phyloP scores from a whole-genome alignment of 169 alveolate genomes.

The Prorocentrum cordatum region DNA sequence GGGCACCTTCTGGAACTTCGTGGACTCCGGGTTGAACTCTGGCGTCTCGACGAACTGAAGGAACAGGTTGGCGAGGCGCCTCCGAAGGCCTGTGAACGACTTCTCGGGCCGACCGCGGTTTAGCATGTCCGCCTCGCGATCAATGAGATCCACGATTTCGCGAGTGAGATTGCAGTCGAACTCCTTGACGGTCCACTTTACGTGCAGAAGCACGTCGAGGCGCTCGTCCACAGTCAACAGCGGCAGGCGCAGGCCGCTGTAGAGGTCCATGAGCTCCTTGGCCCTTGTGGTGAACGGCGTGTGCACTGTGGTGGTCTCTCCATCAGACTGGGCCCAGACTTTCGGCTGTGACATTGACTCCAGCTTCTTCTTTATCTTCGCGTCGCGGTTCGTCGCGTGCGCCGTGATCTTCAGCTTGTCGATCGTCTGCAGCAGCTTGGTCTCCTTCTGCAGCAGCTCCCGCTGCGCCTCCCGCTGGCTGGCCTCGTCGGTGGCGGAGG shows the following conservation, averaged over 20 bases:
- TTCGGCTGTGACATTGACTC: conserved; percentile 82
- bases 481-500: conserved; percentile 16
- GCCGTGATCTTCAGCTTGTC: conserved; percentile 85
- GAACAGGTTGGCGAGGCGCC: conserved; percentile 82
- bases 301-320: conserved; percentile 84
- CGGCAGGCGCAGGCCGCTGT: conserved; percentile 81
- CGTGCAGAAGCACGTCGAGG: conserved; percentile 83
- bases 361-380: conserved; percentile 77
- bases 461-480: conserved; percentile 40
- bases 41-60: conserved; percentile 85
- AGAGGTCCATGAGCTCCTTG: conserved; percentile 82
- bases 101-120: conserved; percentile 86
- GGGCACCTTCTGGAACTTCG: conserved; percentile 80
- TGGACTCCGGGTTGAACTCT: conserved; percentile 88
- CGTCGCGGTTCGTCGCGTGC: conserved; percentile 79
- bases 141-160: conserved; percentile 85
- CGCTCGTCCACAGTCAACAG: conserved; percentile 83
- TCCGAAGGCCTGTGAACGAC: conserved; percentile 78
- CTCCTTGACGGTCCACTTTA: conserved; percentile 87
- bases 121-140: conserved; percentile 85
- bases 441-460: conserved; percentile 82
- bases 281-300: conserved; percentile 82
- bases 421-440: conserved; percentile 84
- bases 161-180: conserved; percentile 82
- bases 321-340: conserved; percentile 84